These are phyloP conservation scores for Erythrophleum fordii DNA, from an alignment of 306 rosid species.

Conservation along the genomic window DNA sequence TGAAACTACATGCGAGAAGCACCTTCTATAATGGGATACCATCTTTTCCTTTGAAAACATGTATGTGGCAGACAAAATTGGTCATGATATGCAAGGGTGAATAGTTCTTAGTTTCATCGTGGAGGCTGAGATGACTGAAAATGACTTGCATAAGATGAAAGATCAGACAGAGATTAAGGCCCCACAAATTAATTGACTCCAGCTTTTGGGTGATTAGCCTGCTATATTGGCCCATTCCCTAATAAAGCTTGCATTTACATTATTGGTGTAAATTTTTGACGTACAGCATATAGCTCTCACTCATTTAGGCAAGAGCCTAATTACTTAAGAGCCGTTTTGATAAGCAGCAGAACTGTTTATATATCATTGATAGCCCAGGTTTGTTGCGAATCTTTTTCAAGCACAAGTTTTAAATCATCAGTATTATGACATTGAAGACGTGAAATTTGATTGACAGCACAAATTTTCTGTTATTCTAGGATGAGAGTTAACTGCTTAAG, in stretches of 20 bases:
- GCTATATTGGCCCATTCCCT: slow-evolving; percentile 32
- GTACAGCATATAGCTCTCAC: slow-evolving; percentile 28
- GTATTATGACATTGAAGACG: slow-evolving; percentile 7
- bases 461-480: neutral
- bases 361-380: neutral
- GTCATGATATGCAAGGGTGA: slow-evolving; percentile 43
- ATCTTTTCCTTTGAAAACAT: slow-evolving; percentile 32
- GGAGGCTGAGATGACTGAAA: slow-evolving; percentile 43
- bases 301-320: slow-evolving; percentile 30
- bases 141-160: slow-evolving; percentile 41
- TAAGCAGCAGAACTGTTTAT: neutral
- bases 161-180: slow-evolving; percentile 34
- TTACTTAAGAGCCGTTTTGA: slow-evolving; percentile 11
- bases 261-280: slow-evolving; percentile 32
- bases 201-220: slow-evolving; percentile 31
- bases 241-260: slow-evolving; percentile 33
- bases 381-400: slow-evolving; percentile 6
- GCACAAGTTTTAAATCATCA: slow-evolving; percentile 6
- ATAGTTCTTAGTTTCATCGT: neutral
- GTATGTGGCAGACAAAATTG: slow-evolving; percentile 48
- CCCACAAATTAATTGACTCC: slow-evolving; percentile 30
- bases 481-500: neutral
- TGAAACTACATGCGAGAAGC: neutral
- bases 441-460: neutral
- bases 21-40: slow-evolving; percentile 6